These are phyloP conservation scores for Hirsutella minnesotensis DNA, from an alignment of 2,329 filamentous ascomycete genomes.

Conservation along the genomic window DNA sequence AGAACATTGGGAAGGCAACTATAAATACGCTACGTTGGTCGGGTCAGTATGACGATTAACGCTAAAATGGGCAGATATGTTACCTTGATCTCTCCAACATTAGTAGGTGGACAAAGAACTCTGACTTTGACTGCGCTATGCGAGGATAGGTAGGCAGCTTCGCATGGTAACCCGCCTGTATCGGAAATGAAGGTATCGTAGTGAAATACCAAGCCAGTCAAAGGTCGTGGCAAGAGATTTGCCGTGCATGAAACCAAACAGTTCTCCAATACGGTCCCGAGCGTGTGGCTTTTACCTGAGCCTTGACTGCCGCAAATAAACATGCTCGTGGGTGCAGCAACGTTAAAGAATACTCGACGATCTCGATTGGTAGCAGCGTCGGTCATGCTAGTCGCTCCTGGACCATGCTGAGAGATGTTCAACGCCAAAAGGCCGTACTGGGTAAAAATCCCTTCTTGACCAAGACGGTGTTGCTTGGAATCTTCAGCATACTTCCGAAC, in stretches of 20 bases:
- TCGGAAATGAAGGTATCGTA: slow-evolving; percentile 45
- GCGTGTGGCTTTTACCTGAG: slow-evolving; percentile 51
- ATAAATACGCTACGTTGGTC: slow-evolving; percentile 28
- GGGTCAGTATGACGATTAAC: not conserved
- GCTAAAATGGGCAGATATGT: too few species aligned
- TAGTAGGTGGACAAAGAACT: slow-evolving; percentile 43
- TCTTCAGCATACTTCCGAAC: slow-evolving; percentile 1
- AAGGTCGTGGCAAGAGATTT: slow-evolving; percentile 34
- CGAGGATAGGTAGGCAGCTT: slow-evolving; percentile 44
- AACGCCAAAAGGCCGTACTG: slow-evolving; percentile 10
- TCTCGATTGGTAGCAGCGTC: too few species aligned
- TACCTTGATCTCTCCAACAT: slow-evolving; percentile 28
- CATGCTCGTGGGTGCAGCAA: slow-evolving; percentile 38
- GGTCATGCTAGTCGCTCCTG: too few species aligned
- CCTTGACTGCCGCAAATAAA: slow-evolving; percentile 56
- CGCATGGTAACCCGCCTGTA: slow-evolving; percentile 37
- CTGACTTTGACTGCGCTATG: slow-evolving; percentile 30
- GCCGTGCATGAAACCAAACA: slow-evolving; percentile 35
- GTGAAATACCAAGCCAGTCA: slow-evolving; percentile 53
- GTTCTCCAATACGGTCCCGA: slow-evolving; percentile 45
- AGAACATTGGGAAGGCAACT: slow-evolving; percentile 26
- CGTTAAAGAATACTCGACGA: too few species aligned
- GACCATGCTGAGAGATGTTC: slow-evolving; percentile 30
- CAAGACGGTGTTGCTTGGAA: too few species aligned
- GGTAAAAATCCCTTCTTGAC: too few species aligned